phyloP scores from a whole-genome alignment of 73 alveolate genomes.

The Tetrahymena malaccensis region DNA sequence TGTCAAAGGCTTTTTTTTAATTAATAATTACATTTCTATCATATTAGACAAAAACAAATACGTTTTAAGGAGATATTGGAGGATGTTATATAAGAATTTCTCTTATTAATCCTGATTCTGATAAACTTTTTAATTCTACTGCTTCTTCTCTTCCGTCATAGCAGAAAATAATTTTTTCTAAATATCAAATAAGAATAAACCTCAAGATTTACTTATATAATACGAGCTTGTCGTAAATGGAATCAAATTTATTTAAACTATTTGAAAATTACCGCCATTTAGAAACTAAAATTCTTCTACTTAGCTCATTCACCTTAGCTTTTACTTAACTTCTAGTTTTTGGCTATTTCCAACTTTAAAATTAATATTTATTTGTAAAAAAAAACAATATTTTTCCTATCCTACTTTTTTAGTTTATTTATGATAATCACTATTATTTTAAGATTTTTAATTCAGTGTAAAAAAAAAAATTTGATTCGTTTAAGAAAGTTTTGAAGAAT shows the following conservation, averaged over 20 bases:
- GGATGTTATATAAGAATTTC: background rate
- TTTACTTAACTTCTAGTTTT: background rate
- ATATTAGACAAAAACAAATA: background rate
- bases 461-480: background rate
- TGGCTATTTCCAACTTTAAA: no score
- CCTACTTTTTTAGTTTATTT: background rate
- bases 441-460: background rate
- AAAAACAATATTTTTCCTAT: background rate
- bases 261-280: background rate
- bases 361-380: background rate
- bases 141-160: background rate
- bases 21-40: background rate
- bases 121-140: background rate
- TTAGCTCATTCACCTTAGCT: background rate
- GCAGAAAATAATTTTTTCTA: background rate
- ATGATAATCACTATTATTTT: background rate
- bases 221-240: background rate
- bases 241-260: background rate
- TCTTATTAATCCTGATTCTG: background rate
- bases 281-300: background rate
- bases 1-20: constrained; percentile 2
- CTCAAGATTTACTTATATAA: background rate
- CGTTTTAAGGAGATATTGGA: background rate
- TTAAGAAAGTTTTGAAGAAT: background rate
- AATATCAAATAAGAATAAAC: background rate